Conservation (phyloP, 805 yeast genomes). For the Starmerella gropengiesseri region DNA sequence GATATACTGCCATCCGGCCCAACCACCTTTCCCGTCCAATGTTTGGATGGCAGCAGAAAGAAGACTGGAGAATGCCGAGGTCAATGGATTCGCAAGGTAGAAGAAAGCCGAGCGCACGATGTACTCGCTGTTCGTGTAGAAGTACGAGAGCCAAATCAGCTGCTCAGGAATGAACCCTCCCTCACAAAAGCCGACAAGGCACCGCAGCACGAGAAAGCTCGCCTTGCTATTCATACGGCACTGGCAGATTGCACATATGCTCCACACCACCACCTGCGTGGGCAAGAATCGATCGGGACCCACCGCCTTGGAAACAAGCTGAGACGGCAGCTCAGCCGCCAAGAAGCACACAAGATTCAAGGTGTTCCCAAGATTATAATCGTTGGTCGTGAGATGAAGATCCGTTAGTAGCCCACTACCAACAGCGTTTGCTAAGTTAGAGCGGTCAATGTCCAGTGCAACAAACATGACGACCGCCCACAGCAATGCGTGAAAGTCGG, state of each 20-base stretch:
- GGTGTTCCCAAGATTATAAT: conserved; percentile 45
- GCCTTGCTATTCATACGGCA: conserved; percentile 34
- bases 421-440: conserved; percentile 47
- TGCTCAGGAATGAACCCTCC: conserved; percentile 38
- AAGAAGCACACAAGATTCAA: conserved; percentile 42
- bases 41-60: conserved; percentile 39
- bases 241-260: conserved; percentile 44
- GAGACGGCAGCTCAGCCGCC: conserved; percentile 54
- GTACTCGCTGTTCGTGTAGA: conserved; percentile 44
- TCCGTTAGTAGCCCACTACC: conserved; percentile 19
- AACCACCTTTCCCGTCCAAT: conserved; percentile 34
- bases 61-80: conserved; percentile 31
- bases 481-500: conserved; percentile 43
- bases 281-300: conserved; percentile 61
- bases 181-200: conserved; percentile 45
- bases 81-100: conserved; percentile 36
- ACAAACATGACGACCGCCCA: conserved; percentile 48
- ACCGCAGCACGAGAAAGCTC: conserved; percentile 40
- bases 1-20: conserved; percentile 40
- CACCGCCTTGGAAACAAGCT: conserved; percentile 46
- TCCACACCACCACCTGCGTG: conserved; percentile 46
- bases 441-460: conserved; percentile 46
- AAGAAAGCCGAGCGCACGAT: conserved; percentile 44
- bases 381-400: conserved; percentile 14
- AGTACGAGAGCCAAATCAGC: conserved; percentile 32